phyloP scores from a whole-genome alignment of 371 early-diverging fungal genomes.

The Rhizopus sp. region DNA sequence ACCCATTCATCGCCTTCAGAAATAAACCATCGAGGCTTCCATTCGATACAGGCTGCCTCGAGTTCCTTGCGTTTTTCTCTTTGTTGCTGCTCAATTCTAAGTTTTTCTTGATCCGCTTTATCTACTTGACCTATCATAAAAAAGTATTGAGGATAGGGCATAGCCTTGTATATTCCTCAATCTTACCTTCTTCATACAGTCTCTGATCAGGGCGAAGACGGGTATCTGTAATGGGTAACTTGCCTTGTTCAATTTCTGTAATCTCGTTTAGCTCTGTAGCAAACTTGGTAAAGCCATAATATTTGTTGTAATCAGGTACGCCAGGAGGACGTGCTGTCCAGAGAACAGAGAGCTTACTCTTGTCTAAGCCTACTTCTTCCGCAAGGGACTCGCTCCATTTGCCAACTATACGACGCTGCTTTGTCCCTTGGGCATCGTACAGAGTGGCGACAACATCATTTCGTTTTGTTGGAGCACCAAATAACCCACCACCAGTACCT shows the following conservation, averaged over 20 bases:
- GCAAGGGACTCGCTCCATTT: conserved; percentile 64
- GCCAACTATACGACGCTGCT: conserved; percentile 52
- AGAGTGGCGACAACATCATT: conserved; percentile 73
- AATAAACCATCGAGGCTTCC: conserved; percentile 83
- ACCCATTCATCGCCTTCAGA: conserved; percentile 60
- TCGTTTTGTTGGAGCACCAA: conserved; percentile 55
- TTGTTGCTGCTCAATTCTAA: conserved; percentile 86
- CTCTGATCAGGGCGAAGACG: conserved; percentile 90
- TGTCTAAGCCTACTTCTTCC: conserved; percentile 45
- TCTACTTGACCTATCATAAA: conserved; percentile 42
- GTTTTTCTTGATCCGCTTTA: conserved; percentile 84
- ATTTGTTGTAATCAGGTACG: conserved; percentile 62
- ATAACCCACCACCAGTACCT: conserved; percentile 57
- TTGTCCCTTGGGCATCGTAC: conserved; percentile 51
- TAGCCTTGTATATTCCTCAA: not conserved
- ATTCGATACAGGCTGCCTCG: conserved; percentile 62
- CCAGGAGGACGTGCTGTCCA: conserved; percentile 80
- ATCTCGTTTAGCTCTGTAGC: conserved; percentile 86
- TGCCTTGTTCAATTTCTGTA: conserved; percentile 53
- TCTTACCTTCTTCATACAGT: conserved; percentile 73
- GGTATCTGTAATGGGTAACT: conserved; percentile 89
- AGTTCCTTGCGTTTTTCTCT: conserved; percentile 74
- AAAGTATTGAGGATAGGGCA: not conserved
- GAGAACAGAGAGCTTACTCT: conserved; percentile 58
- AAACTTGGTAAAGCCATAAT: conserved; percentile 88